Evolutionary conservation across 768 basidiomycete species (phyloP).

Genomic region (Russula griseocarnosa): DNA sequence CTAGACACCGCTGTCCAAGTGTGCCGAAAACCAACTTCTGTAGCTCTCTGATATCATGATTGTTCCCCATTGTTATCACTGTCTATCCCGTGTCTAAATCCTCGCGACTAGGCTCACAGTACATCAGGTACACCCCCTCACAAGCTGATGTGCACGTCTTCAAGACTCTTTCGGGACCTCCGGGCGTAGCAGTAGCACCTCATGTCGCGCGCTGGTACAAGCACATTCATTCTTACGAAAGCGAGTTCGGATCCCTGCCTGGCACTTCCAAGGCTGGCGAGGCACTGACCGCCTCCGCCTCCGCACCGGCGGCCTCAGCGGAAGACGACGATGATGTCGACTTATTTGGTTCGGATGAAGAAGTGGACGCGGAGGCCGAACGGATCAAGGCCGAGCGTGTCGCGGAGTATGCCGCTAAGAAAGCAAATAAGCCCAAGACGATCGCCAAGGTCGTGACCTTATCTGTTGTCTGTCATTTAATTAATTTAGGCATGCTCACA

Average conservation of each 20-base stretch:
- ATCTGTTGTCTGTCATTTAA: constrained; percentile 9
- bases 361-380: constrained; percentile 50
- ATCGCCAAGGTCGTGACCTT: constrained; percentile 66
- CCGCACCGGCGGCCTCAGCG: constrained; percentile 37
- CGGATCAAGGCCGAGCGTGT: constrained; percentile 81
- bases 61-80: constrained; percentile 19
- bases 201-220: constrained; percentile 88
- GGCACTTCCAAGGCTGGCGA: constrained; percentile 83
- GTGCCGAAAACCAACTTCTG: constrained; percentile 66
- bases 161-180: constrained; percentile 68
- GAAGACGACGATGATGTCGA: constrained; percentile 50
- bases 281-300: constrained; percentile 56
- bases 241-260: constrained; percentile 73
- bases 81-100: not conserved
- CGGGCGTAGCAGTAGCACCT: constrained; percentile 61
- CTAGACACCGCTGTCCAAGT: constrained; percentile 79
- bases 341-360: constrained; percentile 71
- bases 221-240: constrained; percentile 84
- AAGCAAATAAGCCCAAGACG: constrained; percentile 85
- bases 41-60: constrained; percentile 59
- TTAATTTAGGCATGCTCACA: constrained; percentile 35
- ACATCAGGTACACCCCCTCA: constrained; percentile 75
- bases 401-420: constrained; percentile 89
- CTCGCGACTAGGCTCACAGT: constrained; percentile 16
- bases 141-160: constrained; percentile 93